Base-by-base conservation (phyloP, 2,329 filamentous ascomycete genomes). In the Albifimbria verrucaria region DNA sequence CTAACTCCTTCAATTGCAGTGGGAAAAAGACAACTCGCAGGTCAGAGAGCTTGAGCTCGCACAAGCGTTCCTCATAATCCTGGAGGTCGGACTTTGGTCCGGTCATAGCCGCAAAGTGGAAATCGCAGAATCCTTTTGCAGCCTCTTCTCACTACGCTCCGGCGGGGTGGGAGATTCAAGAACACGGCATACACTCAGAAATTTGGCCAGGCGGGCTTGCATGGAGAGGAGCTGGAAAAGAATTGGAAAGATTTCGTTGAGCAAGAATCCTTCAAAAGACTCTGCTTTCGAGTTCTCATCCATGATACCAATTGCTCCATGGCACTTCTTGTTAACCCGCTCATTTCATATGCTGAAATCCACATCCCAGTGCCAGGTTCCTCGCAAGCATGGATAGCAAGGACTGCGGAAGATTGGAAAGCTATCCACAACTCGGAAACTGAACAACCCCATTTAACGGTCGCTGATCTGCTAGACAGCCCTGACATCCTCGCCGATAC, bases 41-140 rank as follows among this genome's bases (percentile, higher is more conserved):
- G 65, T 64, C 0, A 57, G 70, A 21, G 61, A 71, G 9, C 58
- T 72, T 1, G 60, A 68, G 7, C 55, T 67, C 1, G 58, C 64
- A 0, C 70, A 73, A 51, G 66, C 66, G 1, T 72, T 64, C 36
- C 58, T 68, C n/a, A 62, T 73, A 10, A 59, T 52, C 12, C 59
- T 73, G 1, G 63, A 72, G n/a, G 56, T 62, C 17, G 59, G 59
- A 1, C n/a, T 73, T 1, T 73, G 71, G 71, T 71, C 69, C 45
- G 71, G 71, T 2, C 61, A 68, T 15, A 65, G 62, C 12, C 61
- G 71, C 2, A 73, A 73, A 25, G 66, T 72, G 6, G 71, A 74
- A 48, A 70, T 74, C n/a, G 66, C 69, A 4, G 71, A 73, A 46
- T 68, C 66, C 25, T 71, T 72, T 49, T 71, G 24, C 63, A 68